phyloP scores from a whole-genome alignment of 2,329 filamentous ascomycete species.

The Colletotrichum kahawae region DNA sequence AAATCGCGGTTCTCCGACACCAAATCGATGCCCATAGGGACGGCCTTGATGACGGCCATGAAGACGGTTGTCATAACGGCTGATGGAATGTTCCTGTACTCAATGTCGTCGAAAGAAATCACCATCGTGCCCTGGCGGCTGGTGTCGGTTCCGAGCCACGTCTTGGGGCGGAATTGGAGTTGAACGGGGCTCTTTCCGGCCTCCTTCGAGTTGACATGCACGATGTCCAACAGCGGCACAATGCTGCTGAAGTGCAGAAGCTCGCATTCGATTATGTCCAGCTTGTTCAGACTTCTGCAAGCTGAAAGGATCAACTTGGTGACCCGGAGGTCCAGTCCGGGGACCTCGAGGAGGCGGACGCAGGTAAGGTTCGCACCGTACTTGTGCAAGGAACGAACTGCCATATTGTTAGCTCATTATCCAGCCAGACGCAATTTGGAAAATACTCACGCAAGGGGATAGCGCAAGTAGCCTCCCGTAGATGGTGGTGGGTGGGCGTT shows the following conservation, averaged over 20 bases:
- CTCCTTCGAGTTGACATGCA: conserved; percentile 23
- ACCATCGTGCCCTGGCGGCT: conserved; percentile 1
- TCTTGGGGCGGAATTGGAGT: conserved; percentile 12
- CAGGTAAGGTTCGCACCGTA: conserved; percentile 23
- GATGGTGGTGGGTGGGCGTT: neutral
- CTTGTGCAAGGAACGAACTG: conserved; percentile 7
- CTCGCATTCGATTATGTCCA: conserved; percentile 34
- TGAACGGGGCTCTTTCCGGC: conserved; percentile 21
- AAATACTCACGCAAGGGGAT: neutral
- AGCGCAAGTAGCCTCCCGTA: neutral
- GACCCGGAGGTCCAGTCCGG: conserved; percentile 25
- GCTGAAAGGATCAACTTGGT: conserved; percentile 24
- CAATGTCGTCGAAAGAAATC: conserved; percentile 1
- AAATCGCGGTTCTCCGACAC: neutral
- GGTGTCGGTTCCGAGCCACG: neutral
- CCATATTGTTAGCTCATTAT: neutral
- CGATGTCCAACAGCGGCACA: conserved; percentile 19
- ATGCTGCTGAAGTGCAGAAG: conserved; percentile 30
- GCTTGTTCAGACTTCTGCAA: conserved; percentile 23
- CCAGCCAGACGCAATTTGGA: neutral
- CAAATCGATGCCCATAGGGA: conserved; percentile 12
- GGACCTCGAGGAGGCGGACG: conserved; percentile 28
- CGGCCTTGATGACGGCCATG: conserved; percentile 7
- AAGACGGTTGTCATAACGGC: conserved; percentile 1
- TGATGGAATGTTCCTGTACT: neutral